Evolutionary conservation across 192 early-diverging fungal species (phyloP).

Genomic region (Coemansia aciculifera): DNA sequence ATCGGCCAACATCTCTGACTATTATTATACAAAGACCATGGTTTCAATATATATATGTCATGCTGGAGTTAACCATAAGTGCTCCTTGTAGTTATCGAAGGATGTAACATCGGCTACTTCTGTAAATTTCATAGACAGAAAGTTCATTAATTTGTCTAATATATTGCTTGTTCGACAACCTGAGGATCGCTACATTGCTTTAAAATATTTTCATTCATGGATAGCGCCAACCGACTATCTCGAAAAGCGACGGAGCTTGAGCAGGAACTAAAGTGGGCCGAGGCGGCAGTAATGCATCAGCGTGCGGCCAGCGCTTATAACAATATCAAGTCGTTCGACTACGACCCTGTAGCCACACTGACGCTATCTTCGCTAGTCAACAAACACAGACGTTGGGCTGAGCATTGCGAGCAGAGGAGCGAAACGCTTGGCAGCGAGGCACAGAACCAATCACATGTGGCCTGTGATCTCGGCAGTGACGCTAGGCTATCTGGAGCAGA

Average conservation of each 20-base stretch:
- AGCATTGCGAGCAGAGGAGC: slow-evolving; percentile 37
- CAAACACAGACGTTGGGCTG: slow-evolving; percentile 46
- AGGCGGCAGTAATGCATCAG: slow-evolving; percentile 27
- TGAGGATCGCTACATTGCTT: not conserved
- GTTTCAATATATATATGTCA: no score
- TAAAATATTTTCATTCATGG: slow-evolving; percentile 19
- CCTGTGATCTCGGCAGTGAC: not conserved
- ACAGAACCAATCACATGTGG: not conserved
- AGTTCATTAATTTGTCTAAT: no score
- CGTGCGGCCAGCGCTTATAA: slow-evolving; percentile 32
- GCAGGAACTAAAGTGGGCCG: slow-evolving; percentile 18
- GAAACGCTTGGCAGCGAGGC: not conserved
- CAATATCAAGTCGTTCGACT: slow-evolving; percentile 22
- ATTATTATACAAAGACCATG: no score
- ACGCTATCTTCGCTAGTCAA: slow-evolving; percentile 39
- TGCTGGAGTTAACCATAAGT: no score
- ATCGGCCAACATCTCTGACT: no score
- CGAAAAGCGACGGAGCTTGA: slow-evolving; percentile 35
- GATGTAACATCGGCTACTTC: no score
- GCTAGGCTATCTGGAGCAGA: not conserved
- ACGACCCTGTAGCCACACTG: slow-evolving; percentile 45
- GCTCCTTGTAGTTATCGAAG: no score
- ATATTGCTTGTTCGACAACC: no score
- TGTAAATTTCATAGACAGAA: no score
- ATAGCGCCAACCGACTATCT: slow-evolving; percentile 32